phyloP scores from a whole-genome alignment of 164 flowering plant genomes.

The Magnolia sinica region DNA sequence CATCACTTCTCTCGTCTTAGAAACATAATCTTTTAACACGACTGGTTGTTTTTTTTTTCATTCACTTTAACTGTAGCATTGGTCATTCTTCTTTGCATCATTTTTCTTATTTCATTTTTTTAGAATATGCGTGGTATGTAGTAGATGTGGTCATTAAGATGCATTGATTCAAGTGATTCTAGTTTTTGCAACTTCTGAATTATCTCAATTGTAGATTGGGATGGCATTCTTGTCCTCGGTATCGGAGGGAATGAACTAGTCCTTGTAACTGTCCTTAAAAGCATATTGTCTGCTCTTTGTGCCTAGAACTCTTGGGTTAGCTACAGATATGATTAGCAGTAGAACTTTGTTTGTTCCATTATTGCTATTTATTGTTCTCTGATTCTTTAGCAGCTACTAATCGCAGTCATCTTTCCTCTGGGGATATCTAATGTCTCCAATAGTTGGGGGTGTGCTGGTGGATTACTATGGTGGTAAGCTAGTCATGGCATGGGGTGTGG shows the following conservation, averaged over 20 bases:
- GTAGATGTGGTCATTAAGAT: no score
- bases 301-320: neutral
- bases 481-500: conserved; percentile 94
- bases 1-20: no score
- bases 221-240: no score
- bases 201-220: no score
- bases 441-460: conserved; percentile 89
- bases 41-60: no score
- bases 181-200: no score
- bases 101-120: no score
- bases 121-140: no score
- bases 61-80: no score
- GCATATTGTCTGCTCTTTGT: neutral
- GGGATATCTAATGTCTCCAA: conserved; percentile 95
- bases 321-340: neutral
- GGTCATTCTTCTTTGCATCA: no score
- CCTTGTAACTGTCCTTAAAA: neutral
- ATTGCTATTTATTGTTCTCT: conserved; percentile 6
- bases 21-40: no score
- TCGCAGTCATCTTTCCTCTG: conserved; percentile 95
- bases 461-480: conserved; percentile 87
- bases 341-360: neutral
- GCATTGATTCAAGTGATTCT: no score
- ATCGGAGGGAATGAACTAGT: neutral
- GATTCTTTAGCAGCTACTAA: conserved; percentile 24